Percentiles rank a stretch among this genome's conserved stretches.
Conservation (phyloP, 1,139 yeast species). For the Eremothecium gossypii region DNA sequence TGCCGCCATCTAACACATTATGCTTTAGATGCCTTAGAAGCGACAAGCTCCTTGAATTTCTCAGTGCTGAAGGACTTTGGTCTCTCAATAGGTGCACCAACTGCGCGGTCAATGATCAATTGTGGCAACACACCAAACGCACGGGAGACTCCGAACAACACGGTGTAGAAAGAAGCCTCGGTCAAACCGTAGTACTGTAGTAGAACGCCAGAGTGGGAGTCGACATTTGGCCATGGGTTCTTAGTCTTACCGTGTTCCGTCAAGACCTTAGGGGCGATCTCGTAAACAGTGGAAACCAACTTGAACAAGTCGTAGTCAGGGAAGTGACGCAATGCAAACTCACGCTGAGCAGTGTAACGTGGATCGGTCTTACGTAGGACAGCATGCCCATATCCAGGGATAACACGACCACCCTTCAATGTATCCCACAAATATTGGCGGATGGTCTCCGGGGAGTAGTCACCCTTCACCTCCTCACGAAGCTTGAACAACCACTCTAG, state of each 20-base stretch:
- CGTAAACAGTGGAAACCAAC: constrained; percentile 82
- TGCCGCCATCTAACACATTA: too few species aligned
- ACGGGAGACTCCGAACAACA: constrained; percentile 95
- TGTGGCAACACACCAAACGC: constrained; percentile 97
- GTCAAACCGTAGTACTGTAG: constrained; percentile 95
- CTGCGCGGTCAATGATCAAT: constrained; percentile 90
- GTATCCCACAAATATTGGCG: constrained; percentile 34
- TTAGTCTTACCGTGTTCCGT: constrained; percentile 96
- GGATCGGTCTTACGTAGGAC: constrained; percentile 39
- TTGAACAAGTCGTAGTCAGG: constrained; percentile 91
- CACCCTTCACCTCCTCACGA: constrained; percentile 31
- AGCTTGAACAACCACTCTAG: constrained; percentile 33
- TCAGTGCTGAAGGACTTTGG: constrained; percentile 87
- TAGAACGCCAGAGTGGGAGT: constrained; percentile 93
- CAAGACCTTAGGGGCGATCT: constrained; percentile 90
- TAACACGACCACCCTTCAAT: constrained; percentile 35
- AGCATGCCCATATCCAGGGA: constrained; percentile 41
- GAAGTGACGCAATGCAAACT: constrained; percentile 93
- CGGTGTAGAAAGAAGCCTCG: constrained; percentile 95
- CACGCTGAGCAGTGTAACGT: constrained; percentile 76
- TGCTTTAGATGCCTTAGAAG: constrained; percentile 10
- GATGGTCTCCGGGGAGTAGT: constrained; percentile 28
- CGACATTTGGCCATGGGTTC: constrained; percentile 99
- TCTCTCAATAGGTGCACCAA: constrained; percentile 94
- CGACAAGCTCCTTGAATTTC: constrained; percentile 35